These are phyloP conservation scores for Beta corolliflora DNA, from an alignment of 179 eudicot species.

Conservation along the genomic window DNA sequence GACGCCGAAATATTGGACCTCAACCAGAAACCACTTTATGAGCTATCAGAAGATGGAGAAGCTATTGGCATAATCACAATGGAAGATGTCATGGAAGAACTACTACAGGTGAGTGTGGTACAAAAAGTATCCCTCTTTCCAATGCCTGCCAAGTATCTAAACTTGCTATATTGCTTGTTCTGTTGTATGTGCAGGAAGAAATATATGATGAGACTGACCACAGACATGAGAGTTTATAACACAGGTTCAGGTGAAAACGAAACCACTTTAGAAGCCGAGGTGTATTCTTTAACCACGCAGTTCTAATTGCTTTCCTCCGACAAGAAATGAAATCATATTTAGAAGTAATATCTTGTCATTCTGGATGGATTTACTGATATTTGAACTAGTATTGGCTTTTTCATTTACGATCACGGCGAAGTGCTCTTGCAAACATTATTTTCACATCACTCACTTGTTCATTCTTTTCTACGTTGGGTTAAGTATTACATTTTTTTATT, in stretches of 20 bases:
- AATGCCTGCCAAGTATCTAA: neutral
- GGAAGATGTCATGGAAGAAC: constrained; percentile 93
- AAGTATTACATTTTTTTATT: neutral
- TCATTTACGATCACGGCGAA: neutral
- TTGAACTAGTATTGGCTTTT: neutral
- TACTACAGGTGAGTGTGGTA: constrained; percentile 55
- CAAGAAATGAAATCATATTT: neutral
- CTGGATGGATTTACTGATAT: neutral
- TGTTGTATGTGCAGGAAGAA: constrained; percentile 42
- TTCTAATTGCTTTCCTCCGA: neutral
- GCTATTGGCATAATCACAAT: constrained; percentile 83
- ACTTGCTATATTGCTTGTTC: neutral
- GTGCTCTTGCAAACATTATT: neutral
- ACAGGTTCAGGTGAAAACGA: neutral
- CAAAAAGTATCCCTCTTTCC: neutral
- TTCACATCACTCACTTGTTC: neutral
- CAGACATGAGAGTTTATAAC: constrained; percentile 21
- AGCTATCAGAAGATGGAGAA: constrained; percentile 65
- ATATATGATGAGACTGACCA: constrained; percentile 53
- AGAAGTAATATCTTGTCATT: neutral
- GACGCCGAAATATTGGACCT: constrained; percentile 67
- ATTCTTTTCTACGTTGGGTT: neutral
- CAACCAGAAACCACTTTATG: constrained; percentile 57
- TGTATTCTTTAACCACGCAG: neutral
- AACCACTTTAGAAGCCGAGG: neutral